Evolutionary conservation across 1,284 basidiomycete genomes (phyloP), one percentile per base, ranked within the genome.

Genomic region (Acaromyces ingoldii): DNA sequence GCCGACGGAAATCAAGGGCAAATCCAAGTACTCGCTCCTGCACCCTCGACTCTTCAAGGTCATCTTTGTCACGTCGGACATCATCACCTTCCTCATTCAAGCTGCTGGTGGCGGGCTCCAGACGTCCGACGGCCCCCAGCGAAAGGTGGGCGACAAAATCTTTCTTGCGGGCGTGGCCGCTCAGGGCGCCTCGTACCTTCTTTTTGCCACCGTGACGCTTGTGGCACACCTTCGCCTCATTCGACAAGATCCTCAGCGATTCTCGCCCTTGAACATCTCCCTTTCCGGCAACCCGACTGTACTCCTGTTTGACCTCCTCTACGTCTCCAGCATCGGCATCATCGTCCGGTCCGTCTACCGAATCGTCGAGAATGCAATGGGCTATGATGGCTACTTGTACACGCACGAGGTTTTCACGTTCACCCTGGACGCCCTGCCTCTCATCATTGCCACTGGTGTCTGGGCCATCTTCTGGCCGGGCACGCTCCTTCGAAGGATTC

Each of bases 61-160:
- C 30, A 46, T 72, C 36, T 70, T 72, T 38, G 62, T 70, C 19
- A 53, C 57, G 30, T 40, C 36, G 28, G 70, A 72, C 43, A 62
- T 72, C 7, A 24, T 60, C 17, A 65, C 65, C 10, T 70, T 53
- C 31, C 40, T 48, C 24, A 39, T 53, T 13, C 51, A 53, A 41
- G 26, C 41, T n/a, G 52, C 42, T 1, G 64, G 61, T 24, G 64
- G 64, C 26, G 62, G 58, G 7, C 10, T 64, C 17, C 64, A 66
- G 47, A 51, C 63, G 11, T 41, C 49, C 22, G 17, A 38, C 40
- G 37, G 22, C 10, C 28, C 22, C 21, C 40, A 29, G 9, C 48
- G 42, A 10, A 17, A 60, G 6, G 19, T 53, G 6, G 67, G 65
- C 4, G 57, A 47, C n/a, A 9, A 56, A 5, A 53, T 69, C 15